Percentiles rank a stretch among this genome's conserved stretches.
Evolutionary conservation across 2,329 filamentous ascomycete genomes (phyloP).

Genomic region (Orbilia ellipsospora): DNA sequence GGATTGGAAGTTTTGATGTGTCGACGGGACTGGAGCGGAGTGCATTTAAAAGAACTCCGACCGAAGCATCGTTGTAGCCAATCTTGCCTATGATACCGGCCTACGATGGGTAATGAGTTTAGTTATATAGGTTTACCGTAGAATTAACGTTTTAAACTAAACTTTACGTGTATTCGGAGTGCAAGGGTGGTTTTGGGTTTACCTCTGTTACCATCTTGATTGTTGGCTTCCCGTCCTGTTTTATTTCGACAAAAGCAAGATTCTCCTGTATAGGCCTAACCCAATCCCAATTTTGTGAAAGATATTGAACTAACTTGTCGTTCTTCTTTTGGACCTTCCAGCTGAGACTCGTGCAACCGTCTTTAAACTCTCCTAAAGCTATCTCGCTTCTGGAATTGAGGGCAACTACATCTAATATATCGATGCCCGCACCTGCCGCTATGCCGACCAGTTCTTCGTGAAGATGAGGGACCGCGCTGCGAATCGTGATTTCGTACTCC

Average conservation of each 20-base stretch:
- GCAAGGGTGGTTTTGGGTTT: neutral
- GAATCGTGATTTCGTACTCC: constrained; percentile 65
- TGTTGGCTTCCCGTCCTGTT: constrained; percentile 64
- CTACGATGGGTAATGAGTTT: neutral
- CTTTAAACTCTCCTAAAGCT: constrained; percentile 69
- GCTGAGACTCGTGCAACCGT: constrained; percentile 69
- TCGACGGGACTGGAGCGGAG: constrained; percentile 70
- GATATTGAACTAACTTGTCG: constrained; percentile 59
- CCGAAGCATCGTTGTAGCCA: constrained; percentile 70
- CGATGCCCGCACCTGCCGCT: constrained; percentile 66
- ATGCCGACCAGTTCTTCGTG: constrained; percentile 67
- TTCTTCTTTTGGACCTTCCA: constrained; percentile 62
- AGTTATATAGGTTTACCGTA: neutral
- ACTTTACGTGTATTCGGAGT: too few species aligned
- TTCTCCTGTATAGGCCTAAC: constrained; percentile 66
- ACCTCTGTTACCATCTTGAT: constrained; percentile 71
- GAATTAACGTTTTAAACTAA: too few species aligned
- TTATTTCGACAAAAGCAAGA: constrained; percentile 66
- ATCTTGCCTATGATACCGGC: constrained; percentile 74
- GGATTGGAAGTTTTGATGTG: constrained; percentile 68
- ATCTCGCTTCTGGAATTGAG: constrained; percentile 71
- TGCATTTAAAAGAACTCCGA: constrained; percentile 72
- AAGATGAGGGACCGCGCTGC: constrained; percentile 61
- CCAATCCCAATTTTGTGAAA: constrained; percentile 74
- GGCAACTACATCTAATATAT: constrained; percentile 68